phyloP scores from a whole-genome alignment of 495 filamentous ascomycete genomes.

The Penicillium canescens region DNA sequence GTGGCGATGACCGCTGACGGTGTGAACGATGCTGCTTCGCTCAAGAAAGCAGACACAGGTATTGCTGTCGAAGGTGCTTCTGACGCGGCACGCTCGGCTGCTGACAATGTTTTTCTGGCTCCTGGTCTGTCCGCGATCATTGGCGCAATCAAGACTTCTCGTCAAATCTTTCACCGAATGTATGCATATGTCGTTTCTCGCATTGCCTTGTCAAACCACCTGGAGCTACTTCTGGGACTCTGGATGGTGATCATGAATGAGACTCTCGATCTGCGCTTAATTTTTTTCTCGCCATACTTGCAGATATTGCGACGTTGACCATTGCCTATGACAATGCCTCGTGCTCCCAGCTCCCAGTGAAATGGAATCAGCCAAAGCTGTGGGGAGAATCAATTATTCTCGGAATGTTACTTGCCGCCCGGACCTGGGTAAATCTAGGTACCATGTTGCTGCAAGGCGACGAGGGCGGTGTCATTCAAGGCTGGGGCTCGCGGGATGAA shows the following conservation, averaged over 20 bases:
- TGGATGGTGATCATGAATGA: slow-evolving; percentile 88
- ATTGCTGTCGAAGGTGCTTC: slow-evolving; percentile 94
- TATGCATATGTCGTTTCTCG: slow-evolving; percentile 96
- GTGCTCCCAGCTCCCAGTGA: slow-evolving; percentile 81
- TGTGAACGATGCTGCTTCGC: slow-evolving; percentile 94
- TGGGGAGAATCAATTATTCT: slow-evolving; percentile 89
- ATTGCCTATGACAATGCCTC: slow-evolving; percentile 94
- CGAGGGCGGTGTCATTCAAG: slow-evolving; percentile 81
- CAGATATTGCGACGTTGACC: slow-evolving; percentile 88
- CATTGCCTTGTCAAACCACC: slow-evolving; percentile 87
- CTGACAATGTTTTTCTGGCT: slow-evolving; percentile 91
- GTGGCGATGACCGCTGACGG: slow-evolving; percentile 99
- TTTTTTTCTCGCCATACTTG: slow-evolving; percentile 93
- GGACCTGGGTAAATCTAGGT: slow-evolving; percentile 80
- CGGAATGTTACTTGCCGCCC: slow-evolving; percentile 75
- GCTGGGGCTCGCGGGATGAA: slow-evolving; percentile 77
- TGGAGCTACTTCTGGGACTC: slow-evolving; percentile 85
- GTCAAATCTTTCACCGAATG: slow-evolving; percentile 97
- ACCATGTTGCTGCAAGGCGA: slow-evolving; percentile 69
- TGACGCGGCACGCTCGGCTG: slow-evolving; percentile 87
- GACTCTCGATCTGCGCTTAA: slow-evolving; percentile 78
- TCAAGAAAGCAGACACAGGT: slow-evolving; percentile 88
- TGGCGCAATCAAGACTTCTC: slow-evolving; percentile 88
- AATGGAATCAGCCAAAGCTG: slow-evolving; percentile 91
- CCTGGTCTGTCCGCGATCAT: slow-evolving; percentile 92